Percentiles rank a stretch among this genome's conserved stretches.
Conservation (phyloP, 106 monocot genomes). For the Platanthera zijinensis region DNA sequence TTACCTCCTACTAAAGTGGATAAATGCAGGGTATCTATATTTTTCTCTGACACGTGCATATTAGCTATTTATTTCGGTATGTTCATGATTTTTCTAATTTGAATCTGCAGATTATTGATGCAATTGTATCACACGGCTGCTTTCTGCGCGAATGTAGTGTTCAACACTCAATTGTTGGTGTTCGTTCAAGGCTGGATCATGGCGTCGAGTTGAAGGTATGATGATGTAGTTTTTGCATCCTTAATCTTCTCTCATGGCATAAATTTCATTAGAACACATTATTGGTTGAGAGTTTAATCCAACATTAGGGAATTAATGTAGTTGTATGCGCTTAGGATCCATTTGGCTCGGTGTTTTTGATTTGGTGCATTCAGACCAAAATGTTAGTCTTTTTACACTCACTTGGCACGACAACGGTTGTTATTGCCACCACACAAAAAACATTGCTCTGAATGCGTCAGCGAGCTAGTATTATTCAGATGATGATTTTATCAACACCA, state of each 20-base stretch:
- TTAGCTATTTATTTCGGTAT: background rate
- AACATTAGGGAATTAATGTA: too few relatives aligned
- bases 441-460: too few relatives aligned
- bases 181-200: conserved; percentile 64
- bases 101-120: conserved; percentile 54
- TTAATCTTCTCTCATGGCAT: background rate
- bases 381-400: too few relatives aligned
- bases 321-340: too few relatives aligned
- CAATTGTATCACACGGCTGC: conserved; percentile 88
- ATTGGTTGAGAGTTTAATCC: too few relatives aligned
- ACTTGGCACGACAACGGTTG: too few relatives aligned
- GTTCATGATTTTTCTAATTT: conserved; percentile 1
- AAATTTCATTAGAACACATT: background rate
- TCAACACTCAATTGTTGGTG: conserved; percentile 68
- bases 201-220: conserved; percentile 80
- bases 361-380: too few relatives aligned
- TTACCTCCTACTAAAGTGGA: conserved; percentile 84
- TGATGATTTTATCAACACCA: too few relatives aligned
- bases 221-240: background rate
- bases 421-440: too few relatives aligned
- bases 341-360: too few relatives aligned
- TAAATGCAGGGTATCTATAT: conserved; percentile 51
- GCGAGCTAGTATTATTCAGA: too few relatives aligned
- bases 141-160: conserved; percentile 71
- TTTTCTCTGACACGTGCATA: background rate